Evolutionary conservation across 2,329 filamentous ascomycete genomes (phyloP), one percentile per base, ranked within the genome.

Genomic region (Fusarium tanahbumbuense): DNA sequence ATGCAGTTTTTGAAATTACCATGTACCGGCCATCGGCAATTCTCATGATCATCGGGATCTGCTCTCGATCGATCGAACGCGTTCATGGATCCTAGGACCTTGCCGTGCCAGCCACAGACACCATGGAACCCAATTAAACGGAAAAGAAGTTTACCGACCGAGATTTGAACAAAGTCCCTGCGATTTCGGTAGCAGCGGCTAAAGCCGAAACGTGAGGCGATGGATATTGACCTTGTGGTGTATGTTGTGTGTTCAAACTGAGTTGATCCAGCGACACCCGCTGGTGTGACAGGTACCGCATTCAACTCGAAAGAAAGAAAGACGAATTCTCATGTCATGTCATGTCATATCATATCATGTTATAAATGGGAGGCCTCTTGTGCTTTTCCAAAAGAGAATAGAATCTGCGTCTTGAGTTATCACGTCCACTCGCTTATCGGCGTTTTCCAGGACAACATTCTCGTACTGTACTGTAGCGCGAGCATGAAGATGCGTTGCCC

Each of bases 31-130:
- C 45, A 54, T 59, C 67, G 52, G 32, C 32, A 27, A 64, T 59
- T 59, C 20, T 32, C 48, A 41, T 46, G 20, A 45, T 47, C 53
- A 70, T 70, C 62, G 67, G 11, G 34, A 70, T 68, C 42, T 41
- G 23, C 27, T 40, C 25, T 56, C 32, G 63, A 70, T 68, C 67
- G 54, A 70, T 70, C 67, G 41, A 32, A 37, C n/a, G 15, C 22
- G 53, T 54, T 34, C 23, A 40, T 23, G 20, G 34, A 56, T 55
- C 50, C 46, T 40, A 56, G 20, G 44, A 55, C 63, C 62, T 45
- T 60, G 46, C 30, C 32, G n/a, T 41, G 20, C 25, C 27, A 32
- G 25, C 22, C 22, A 30, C 30, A 41, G 40, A 22, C 32, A 63
- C n/a, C 13, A 49, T 47, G 25, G 56, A 63, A 32, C 59, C 56